phyloP scores from a whole-genome alignment of 2,329 filamentous ascomycete species.

The Phymatotrichopsis omnivora region DNA sequence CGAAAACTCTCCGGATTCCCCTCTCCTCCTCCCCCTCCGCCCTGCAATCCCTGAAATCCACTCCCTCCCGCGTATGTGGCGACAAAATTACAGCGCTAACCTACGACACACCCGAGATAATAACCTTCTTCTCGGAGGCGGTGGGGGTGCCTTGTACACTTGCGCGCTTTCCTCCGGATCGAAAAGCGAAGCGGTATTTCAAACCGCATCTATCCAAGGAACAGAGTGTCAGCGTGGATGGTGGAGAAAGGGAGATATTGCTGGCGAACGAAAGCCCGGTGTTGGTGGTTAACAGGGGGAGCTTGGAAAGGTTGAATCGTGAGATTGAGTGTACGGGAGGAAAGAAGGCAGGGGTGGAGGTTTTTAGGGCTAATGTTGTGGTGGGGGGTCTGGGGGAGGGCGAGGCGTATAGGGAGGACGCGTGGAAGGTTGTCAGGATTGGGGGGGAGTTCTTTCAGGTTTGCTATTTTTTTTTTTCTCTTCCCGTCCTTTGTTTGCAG shows the following conservation, averaged over 20 bases:
- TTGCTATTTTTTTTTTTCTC: background rate
- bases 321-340: conserved; percentile 54
- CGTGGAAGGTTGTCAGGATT: conserved; percentile 60
- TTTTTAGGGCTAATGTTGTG: conserved; percentile 84
- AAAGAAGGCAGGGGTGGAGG: conserved; percentile 56
- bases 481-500: background rate
- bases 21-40: conserved; percentile 15
- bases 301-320: conserved; percentile 66
- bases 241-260: conserved; percentile 52
- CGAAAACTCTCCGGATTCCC: conserved; percentile 26
- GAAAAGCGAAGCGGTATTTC: conserved; percentile 54
- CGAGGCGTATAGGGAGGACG: conserved; percentile 65
- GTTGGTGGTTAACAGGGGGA: conserved; percentile 68
- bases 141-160: conserved; percentile 73
- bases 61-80: conserved; percentile 66
- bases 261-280: conserved; percentile 93
- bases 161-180: conserved; percentile 66
- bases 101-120: conserved; percentile 57
- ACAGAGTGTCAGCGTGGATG: conserved; percentile 35
- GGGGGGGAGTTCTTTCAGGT: conserved; percentile 37
- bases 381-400: conserved; percentile 42
- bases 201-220: conserved; percentile 57
- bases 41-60: conserved; percentile 36
- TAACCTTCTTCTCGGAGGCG: conserved; percentile 64
- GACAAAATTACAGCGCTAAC: conserved; percentile 61